Evolutionary conservation across 129 eudicot genomes (phyloP).

Genomic region (Silybum marianum): DNA sequence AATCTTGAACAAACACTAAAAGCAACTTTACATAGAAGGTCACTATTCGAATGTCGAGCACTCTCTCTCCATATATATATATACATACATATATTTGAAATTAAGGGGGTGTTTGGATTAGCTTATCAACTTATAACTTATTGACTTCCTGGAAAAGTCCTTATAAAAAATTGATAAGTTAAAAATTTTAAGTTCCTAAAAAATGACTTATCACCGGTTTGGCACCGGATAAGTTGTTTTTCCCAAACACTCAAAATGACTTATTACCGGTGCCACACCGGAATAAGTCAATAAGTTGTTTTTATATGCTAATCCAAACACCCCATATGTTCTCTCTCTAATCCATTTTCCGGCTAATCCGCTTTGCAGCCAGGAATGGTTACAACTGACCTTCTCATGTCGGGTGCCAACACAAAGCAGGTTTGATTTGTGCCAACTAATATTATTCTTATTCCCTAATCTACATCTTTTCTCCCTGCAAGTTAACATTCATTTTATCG

Average conservation of each 20-base stretch:
- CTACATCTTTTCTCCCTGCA: not conserved
- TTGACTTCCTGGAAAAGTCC: no score
- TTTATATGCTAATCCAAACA: no score
- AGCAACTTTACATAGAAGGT: not conserved
- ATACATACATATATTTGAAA: not conserved
- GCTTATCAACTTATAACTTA: no score
- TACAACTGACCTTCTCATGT: constrained; percentile 97
- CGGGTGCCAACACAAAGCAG: constrained; percentile 98
- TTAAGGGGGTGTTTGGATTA: no score
- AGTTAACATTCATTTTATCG: constrained; percentile 27
- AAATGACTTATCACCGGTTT: no score
- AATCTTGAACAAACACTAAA: not conserved
- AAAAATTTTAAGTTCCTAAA: no score
- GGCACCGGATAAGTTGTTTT: no score
- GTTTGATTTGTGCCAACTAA: constrained; percentile 26
- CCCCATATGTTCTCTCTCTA: not conserved
- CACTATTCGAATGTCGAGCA: not conserved
- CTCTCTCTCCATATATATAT: not conserved
- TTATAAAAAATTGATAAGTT: no score
- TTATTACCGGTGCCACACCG: no score
- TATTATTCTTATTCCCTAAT: constrained; percentile 7
- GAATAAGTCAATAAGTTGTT: no score
- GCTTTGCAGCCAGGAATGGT: constrained; percentile 97
- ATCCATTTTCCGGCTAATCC: constrained; percentile 11
- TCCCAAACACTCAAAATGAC: no score